phyloP scores from a whole-genome alignment of 176 grass and related monocot genomes.

The Juncus effusus region DNA sequence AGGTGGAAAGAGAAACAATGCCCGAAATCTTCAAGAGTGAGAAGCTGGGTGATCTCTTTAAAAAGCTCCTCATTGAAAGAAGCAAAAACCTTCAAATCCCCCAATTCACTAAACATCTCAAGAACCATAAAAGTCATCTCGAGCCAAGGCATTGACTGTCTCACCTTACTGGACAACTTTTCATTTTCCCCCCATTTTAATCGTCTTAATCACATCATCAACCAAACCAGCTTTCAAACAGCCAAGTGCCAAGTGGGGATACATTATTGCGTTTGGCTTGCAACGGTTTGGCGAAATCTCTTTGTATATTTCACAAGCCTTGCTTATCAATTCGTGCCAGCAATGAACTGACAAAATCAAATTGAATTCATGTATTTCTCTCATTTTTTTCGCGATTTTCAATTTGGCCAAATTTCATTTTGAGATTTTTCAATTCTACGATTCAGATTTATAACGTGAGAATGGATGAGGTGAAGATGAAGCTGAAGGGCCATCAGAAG shows the following conservation, averaged over 20 bases:
- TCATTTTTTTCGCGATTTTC: constrained; percentile 50
- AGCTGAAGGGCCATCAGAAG: constrained; percentile 97
- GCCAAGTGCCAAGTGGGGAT: constrained; percentile 69
- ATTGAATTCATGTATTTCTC: constrained; percentile 68
- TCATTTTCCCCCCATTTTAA: constrained; percentile 63
- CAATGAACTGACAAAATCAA: constrained; percentile 80
- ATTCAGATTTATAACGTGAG: constrained; percentile 99
- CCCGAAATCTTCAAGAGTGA: constrained; percentile 93
- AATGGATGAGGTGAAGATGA: constrained; percentile 97
- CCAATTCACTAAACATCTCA: constrained; percentile 64
- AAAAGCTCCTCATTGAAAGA: constrained; percentile 99
- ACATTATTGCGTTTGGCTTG: constrained; percentile 85
- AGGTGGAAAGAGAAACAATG: constrained; percentile 14
- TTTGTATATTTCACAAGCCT: constrained; percentile 74
- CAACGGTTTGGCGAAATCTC: constrained; percentile 71
- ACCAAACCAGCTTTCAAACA: constrained; percentile 77
- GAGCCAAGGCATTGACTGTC: constrained; percentile 80
- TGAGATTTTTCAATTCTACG: constrained; percentile 39
- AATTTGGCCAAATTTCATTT: constrained; percentile 52
- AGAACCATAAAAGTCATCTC: constrained; percentile 81
- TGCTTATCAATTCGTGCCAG: constrained; percentile 56
- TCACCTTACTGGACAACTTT: constrained; percentile 49
- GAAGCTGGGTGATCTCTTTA: constrained; percentile 98
- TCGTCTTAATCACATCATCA: constrained; percentile 69
- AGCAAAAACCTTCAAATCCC: constrained; percentile 80